phyloP scores from a whole-genome alignment of 768 basidiomycete species.

The Tulasnella sp. region DNA sequence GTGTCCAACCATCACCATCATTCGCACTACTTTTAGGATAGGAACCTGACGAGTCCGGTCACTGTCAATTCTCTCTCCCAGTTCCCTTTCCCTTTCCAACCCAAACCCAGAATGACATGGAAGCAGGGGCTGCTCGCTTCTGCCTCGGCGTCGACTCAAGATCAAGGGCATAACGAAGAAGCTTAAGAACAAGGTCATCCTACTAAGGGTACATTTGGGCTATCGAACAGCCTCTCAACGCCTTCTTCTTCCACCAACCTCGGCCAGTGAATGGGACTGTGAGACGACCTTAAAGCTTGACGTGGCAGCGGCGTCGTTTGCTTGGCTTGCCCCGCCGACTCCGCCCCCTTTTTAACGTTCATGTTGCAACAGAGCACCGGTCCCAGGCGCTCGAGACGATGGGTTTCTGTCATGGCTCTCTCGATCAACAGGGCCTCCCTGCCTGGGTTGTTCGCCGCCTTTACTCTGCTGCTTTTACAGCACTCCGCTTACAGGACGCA shows the following conservation, averaged over 20 bases:
- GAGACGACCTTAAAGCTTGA: background rate
- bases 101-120: too few species aligned
- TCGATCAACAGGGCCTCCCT: background rate
- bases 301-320: background rate
- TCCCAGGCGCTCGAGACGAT: background rate
- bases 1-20: too few species aligned
- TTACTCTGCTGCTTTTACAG: background rate
- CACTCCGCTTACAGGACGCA: too few species aligned
- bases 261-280: background rate
- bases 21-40: too few species aligned
- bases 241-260: background rate
- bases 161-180: conserved; percentile 12
- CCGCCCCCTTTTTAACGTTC: background rate
- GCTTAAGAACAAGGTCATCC: conserved; percentile 19
- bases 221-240: background rate
- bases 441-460: background rate
- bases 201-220: conserved; percentile 8
- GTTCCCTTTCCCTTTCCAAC: too few species aligned
- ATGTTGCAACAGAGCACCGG: background rate
- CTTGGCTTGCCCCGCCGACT: background rate
- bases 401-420: background rate
- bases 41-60: too few species aligned
- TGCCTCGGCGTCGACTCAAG: too few species aligned
- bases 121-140: too few species aligned
- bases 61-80: too few species aligned